These are phyloP conservation scores for Lantana camara DNA, from an alignment of 257 asterid species.

Conservation along the genomic window DNA sequence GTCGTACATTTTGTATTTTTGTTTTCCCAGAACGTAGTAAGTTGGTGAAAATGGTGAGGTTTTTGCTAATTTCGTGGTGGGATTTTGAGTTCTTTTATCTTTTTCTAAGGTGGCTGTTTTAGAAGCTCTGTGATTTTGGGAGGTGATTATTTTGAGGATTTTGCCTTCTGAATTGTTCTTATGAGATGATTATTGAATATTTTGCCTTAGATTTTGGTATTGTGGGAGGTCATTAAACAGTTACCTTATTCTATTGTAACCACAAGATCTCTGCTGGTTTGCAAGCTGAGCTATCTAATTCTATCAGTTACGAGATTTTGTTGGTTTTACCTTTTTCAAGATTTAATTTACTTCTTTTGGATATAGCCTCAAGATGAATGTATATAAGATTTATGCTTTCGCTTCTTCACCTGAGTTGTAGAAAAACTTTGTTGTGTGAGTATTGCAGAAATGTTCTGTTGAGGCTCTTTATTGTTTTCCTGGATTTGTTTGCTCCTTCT, in stretches of 20 bases:
- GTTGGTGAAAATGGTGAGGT: constrained; percentile 21
- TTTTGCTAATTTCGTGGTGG: constrained; percentile 26
- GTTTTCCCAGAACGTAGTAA: not conserved
- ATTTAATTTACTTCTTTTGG: not conserved
- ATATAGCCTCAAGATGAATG: not conserved
- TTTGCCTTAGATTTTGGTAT: constrained; percentile 12
- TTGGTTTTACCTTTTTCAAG: not conserved
- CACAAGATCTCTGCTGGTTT: constrained; percentile 27
- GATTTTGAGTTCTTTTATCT: constrained; percentile 9
- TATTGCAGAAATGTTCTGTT: constrained; percentile 13
- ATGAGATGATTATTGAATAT: not conserved
- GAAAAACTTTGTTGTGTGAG: constrained; percentile 20
- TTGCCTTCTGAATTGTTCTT: constrained; percentile 2
- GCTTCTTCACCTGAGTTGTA: not conserved
- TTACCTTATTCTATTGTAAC: constrained; percentile 14
- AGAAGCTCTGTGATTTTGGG: constrained; percentile 15
- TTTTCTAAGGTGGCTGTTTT: constrained; percentile 14
- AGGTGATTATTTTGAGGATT: constrained; percentile 3
- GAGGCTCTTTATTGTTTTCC: constrained; percentile 10
- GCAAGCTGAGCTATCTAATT: constrained; percentile 6
- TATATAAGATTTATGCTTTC: constrained; percentile 11
- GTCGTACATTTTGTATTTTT: constrained; percentile 3
- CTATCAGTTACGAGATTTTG: not conserved
- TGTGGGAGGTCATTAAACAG: constrained; percentile 14
- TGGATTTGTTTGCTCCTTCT: not conserved